These are phyloP conservation scores for apple (Malus domestica) DNA, from an alignment of 306 rosid species.

Conservation along the genomic window DNA sequence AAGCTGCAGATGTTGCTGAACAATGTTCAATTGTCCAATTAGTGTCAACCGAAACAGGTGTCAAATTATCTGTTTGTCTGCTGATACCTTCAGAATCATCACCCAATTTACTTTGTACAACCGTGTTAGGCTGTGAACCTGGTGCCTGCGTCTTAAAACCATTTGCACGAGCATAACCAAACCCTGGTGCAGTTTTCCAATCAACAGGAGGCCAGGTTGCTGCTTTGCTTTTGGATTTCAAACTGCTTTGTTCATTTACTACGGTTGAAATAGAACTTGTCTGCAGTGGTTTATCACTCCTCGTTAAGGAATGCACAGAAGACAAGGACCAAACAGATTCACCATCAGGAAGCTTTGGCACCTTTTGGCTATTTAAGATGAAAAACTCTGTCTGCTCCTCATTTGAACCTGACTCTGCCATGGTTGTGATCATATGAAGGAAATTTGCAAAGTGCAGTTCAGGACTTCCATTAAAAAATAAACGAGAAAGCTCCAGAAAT, in stretches of 20 bases:
- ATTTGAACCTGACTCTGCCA: constrained; percentile 62
- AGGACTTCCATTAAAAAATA: constrained; percentile 56
- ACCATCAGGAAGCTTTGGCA: constrained; percentile 58
- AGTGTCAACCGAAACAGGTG: constrained; percentile 32
- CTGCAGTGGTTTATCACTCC: constrained; percentile 22
- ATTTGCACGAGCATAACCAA: constrained; percentile 52
- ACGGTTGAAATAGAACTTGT: constrained; percentile 15
- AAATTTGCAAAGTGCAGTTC: constrained; percentile 72
- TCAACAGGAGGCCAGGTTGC: constrained; percentile 66
- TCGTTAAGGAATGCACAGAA: constrained; percentile 18
- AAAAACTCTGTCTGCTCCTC: constrained; percentile 65
- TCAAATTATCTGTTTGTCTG: constrained; percentile 21
- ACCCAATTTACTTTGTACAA: constrained; percentile 19
- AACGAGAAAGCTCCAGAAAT: constrained; percentile 74
- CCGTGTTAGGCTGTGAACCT: constrained; percentile 17
- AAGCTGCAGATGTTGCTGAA: constrained; percentile 26
- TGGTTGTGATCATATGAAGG: constrained; percentile 76
- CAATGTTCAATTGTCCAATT: constrained; percentile 40
- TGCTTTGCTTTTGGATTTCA: constrained; percentile 33
- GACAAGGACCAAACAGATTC: constrained; percentile 71
- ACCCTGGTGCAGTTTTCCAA: constrained; percentile 87
- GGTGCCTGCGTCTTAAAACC: constrained; percentile 48
- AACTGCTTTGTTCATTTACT: constrained; percentile 32
- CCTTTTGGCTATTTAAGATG: constrained; percentile 59
- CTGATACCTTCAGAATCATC: constrained; percentile 26